Evolutionary conservation across 176 grass and related monocot genomes (phyloP), one percentile per base, ranked within the genome.

Genomic region (Eleusine coracana): DNA sequence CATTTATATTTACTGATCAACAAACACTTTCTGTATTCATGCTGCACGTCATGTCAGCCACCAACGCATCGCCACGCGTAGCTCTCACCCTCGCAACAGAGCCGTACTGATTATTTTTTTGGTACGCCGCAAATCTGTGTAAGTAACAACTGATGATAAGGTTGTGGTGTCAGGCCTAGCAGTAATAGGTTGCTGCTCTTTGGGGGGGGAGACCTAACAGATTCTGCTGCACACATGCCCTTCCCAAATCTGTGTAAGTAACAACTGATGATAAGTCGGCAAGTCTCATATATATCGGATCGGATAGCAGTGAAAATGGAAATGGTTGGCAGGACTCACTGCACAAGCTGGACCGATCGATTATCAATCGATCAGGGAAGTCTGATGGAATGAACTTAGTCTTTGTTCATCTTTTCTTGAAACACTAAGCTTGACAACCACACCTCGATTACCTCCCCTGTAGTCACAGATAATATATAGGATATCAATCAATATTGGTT

Each of bases 1-100:
- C 52, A 1, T 23, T 60, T 21, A 40, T 20, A 68, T 68, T 23
- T 25, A 78, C 48, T 46, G 37, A 64, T 39, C 29, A 50, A 71
- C 54, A 51, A 51, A 48, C 73, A 11, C 31, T 82, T 70, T 36
- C 51, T 73, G 27, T 41, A 52, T 31, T 42, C 44, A 70, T 70
- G 85, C 54, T 15, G 15, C 63, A 10, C 27, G 15, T 52, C 50
- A 2, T 51, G 15, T 16, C 49, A 51, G 27, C 28, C 76, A 66
- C 61, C 76, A 65, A 49, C 63, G 5, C 21, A 12, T 41, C 29
- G 72, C 79, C 86, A 82, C 86, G 73, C 79, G 73, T 44, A n/a
- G 54, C 42, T 81, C 63, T 75, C 17, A 25, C 29, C 41, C 21
- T 71, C 27, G 27, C 52, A 59, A 2, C 21, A 23, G 49, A 44